Evolutionary conservation across 139 green algal species (phyloP).

Genomic region (Marvania coccoides): DNA sequence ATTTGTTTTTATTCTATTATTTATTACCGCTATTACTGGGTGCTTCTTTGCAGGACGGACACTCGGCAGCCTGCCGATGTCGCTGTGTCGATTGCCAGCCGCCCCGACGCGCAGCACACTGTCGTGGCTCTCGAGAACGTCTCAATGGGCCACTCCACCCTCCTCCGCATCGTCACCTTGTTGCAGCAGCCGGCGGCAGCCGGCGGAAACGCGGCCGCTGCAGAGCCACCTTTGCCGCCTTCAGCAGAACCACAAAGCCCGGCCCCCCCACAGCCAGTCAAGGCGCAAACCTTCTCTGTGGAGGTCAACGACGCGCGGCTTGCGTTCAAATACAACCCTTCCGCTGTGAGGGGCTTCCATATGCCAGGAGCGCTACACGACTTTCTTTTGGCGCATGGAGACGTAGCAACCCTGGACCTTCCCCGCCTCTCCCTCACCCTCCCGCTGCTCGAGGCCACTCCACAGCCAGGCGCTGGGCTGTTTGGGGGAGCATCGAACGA

Average conservation of each 20-base stretch:
- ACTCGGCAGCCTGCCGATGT: background rate
- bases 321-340: no score
- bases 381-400: background rate
- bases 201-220: background rate
- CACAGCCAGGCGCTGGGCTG: background rate
- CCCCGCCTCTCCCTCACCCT: constrained; percentile 30
- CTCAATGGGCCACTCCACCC: constrained; percentile 23
- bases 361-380: constrained; percentile 1
- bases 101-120: background rate
- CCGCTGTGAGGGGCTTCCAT: background rate
- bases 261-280: no score
- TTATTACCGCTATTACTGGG: no score
- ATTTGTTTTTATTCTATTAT: background rate
- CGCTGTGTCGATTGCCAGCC: background rate
- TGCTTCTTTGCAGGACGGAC: constrained; percentile 10
- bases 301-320: no score
- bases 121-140: constrained; percentile 27
- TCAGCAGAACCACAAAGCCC: background rate
- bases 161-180: constrained; percentile 32
- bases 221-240: background rate
- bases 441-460: constrained; percentile 1
- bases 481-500: background rate
- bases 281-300: no score
- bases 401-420: constrained; percentile 25
- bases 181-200: no score